A percentile compares a stretch with the other conserved stretches of the same genome.
These are phyloP conservation scores for Amaranthus palmeri DNA, from an alignment of 148 eudicot species.

Conservation along the genomic window DNA sequence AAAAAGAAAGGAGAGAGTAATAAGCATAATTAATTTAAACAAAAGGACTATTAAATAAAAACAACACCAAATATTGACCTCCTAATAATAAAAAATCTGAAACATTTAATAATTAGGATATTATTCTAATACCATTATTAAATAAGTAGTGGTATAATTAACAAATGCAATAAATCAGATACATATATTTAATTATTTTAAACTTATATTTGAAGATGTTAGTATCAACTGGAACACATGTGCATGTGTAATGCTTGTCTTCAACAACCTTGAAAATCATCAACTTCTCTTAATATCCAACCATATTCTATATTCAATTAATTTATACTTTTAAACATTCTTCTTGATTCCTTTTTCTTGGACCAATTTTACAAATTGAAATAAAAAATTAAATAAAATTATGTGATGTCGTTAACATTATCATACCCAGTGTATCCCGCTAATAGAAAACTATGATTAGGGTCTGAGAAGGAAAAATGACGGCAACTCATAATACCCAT, in stretches of 20 bases:
- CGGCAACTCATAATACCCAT: too few relatives aligned
- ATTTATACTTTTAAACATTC: conserved; percentile 31
- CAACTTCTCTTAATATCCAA: background rate
- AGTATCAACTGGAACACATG: conserved; percentile 25
- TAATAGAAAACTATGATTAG: too few relatives aligned
- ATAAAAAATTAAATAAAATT: too few relatives aligned
- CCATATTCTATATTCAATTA: conserved; percentile 20
- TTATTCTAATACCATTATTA: background rate
- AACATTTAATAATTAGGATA: too few relatives aligned
- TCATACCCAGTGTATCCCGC: too few relatives aligned
- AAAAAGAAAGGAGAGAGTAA: too few relatives aligned
- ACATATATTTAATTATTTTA: background rate
- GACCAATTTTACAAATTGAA: conserved; percentile 6
- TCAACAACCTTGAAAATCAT: conserved; percentile 4
- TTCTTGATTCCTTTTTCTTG: conserved; percentile 17
- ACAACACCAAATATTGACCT: too few relatives aligned
- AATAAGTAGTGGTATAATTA: background rate
- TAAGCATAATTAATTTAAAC: too few relatives aligned
- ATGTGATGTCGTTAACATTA: too few relatives aligned
- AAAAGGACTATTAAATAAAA: too few relatives aligned
- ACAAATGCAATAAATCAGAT: conserved; percentile 4
- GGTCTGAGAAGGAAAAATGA: too few relatives aligned
- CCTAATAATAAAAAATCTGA: too few relatives aligned
- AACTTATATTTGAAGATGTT: background rate
- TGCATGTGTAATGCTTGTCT: conserved; percentile 20